Conservation (phyloP, 2,329 filamentous ascomycete genomes). For the Thielaviopsis euricoi region DNA sequence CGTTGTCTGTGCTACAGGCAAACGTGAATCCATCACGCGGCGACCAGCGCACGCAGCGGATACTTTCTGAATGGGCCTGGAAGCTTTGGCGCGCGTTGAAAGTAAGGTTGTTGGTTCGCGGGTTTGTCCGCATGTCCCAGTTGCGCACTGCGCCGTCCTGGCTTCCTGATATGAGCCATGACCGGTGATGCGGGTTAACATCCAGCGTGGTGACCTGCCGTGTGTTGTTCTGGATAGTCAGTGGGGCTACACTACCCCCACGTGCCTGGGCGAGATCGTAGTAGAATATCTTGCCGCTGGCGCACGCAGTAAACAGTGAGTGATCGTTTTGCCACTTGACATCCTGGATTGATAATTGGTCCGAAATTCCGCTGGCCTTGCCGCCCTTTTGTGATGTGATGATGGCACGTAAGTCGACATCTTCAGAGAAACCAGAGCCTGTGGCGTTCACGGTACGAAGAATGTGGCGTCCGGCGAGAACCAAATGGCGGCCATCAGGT, state of each 20-base stretch:
- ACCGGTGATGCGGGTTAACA: slow-evolving; percentile 42
- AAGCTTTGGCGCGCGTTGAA: slow-evolving; percentile 13
- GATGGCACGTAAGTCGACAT: slow-evolving; percentile 38
- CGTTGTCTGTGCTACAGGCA: slow-evolving; percentile 47
- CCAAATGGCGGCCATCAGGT: slow-evolving; percentile 36
- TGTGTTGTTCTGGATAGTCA: slow-evolving; percentile 43
- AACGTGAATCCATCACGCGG: slow-evolving; percentile 44
- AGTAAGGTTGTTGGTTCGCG: slow-evolving; percentile 16
- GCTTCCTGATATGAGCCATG: slow-evolving; percentile 43
- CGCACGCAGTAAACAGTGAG: slow-evolving; percentile 45
- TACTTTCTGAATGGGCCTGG: slow-evolving; percentile 36
- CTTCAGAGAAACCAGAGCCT: slow-evolving; percentile 35
- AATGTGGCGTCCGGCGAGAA: slow-evolving; percentile 42
- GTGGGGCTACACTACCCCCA: slow-evolving; percentile 26
- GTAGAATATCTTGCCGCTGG: slow-evolving; percentile 46
- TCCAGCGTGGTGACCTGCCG: slow-evolving; percentile 48
- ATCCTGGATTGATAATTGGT: slow-evolving; percentile 47
- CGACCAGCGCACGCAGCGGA: slow-evolving; percentile 50
- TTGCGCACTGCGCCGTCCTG: slow-evolving; percentile 47
- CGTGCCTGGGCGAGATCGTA: slow-evolving; percentile 41
- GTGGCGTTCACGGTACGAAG: slow-evolving; percentile 44
- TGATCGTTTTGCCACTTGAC: slow-evolving; percentile 41
- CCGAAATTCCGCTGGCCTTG: slow-evolving; percentile 21
- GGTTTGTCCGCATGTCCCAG: slow-evolving; percentile 38
- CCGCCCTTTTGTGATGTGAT: slow-evolving; percentile 33